Base-by-base conservation (phyloP, 2,329 filamentous ascomycete genomes). In the Didymella pinodella region DNA sequence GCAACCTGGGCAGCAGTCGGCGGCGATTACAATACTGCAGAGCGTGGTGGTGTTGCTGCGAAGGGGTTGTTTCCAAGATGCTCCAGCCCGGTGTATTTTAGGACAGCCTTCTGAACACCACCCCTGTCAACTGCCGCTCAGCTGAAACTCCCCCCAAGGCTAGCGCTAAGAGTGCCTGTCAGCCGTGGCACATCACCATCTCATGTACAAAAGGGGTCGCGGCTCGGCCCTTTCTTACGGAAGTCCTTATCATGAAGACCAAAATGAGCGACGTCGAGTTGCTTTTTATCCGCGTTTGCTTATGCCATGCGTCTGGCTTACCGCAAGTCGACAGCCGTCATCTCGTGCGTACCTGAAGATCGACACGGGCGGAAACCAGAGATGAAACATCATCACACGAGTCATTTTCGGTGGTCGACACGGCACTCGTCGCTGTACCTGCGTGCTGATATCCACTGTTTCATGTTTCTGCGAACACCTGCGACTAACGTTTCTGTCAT, bases 151-250 rank as follows among this genome's bases (percentile, higher is more conserved):
- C 11, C 40, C 22, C 22, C 41, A 26, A 14, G 22, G 41, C 18
- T 58, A 58, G 56, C 47, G 57, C 51, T 49, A 31, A n/a, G 25
- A 26, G 52, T 60, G 34, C 57, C 57, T 60, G 57, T 54, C 56
- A 54, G 50, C 56, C 5, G 12, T 18, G 46, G 50, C 50, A 47
- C 56, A 59, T 59, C 51, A 48, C 48, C 43, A 60, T 55, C 36
- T 60, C 52, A 34, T n/a, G 5, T 22, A 10, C 8, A 47, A 45
- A 48, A 48, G 34, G 55, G 48, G 44, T 31, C 18, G 28, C 57
- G 57, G 57, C 51, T 60, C 52, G 57, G 57, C 48, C 57, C 57
- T 60, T 55, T 14, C 48, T 10, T 8, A 40, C 41, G 46, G 32
- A 41, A 43, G 20, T 43, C 56, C 28, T 45, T 28, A 34, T 32